Evolutionary conservation across 495 filamentous ascomycete genomes (phyloP), one percentile per base, ranked within the genome.

Genomic region (Viridothelium virens): DNA sequence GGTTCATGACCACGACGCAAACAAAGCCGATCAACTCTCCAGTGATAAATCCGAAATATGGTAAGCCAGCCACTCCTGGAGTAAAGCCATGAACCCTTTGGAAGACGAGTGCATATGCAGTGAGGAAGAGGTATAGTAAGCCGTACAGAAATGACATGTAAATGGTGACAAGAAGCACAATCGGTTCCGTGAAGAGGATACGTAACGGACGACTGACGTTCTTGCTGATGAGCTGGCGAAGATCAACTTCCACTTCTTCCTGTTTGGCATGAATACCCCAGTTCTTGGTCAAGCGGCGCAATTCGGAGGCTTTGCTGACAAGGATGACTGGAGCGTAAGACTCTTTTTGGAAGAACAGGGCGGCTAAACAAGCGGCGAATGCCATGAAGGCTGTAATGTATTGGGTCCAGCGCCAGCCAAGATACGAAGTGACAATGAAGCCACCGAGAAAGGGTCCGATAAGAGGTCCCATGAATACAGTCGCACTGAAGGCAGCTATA

Each of bases 331-430:
- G 80, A 0, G 75, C 74, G 65, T 85, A 86, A 1, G 87, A 88
- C 74, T 91, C 88, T 0, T 82, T 82, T 14, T 86, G 77, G 61
- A 83, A 74, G 44, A 87, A 71, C 14, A 77, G 50, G 3, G 71
- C 73, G 18, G 74, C 65, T 1, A 80, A 65, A 47, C 83, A 83
- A 64, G 84, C 81, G 33, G 79, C 71, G 16, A 76, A 74, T 0
- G 76, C 77, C 48, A 85, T 77, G 66, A 90, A 86, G n/a, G 83
- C 68, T 3, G 83, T 85, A 47, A 88, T 79, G 81, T 83, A 91
- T 12, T 79, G 82, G 0, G 84, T 85, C 75, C 75, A 77, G 48
- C 75, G 71, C 75, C 75, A 77, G 38, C 75, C 74, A 5, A 77
- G 71, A 62, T 73, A 72, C 33, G 65, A 68, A 18, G 70, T 68